phyloP scores from a whole-genome alignment of 169 alveolate genomes.

The Eimeria acervulina region DNA sequence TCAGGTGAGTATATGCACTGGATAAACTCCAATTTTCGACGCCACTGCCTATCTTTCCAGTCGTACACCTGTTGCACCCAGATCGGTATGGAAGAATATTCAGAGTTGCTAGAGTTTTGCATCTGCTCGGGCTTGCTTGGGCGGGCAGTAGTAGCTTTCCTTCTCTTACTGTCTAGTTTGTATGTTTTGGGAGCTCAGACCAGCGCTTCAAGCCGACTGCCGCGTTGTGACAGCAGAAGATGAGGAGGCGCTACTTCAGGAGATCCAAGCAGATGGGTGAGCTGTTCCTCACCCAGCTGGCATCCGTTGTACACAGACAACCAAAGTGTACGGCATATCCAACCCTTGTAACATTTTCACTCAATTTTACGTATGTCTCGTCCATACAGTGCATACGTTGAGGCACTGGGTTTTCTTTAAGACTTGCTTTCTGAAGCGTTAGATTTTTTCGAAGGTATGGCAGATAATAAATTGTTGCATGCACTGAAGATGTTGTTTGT shows the following conservation, averaged over 20 bases:
- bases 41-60: not conserved
- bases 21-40: not conserved
- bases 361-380: no score
- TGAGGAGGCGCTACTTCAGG: slow-evolving; percentile 42
- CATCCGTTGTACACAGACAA: not conserved
- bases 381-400: no score
- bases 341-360: not conserved
- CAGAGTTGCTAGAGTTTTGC: no score
- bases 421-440: not conserved
- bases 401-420: not conserved
- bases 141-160: not conserved
- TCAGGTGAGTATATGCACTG: slow-evolving; percentile 1
- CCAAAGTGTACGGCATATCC: not conserved
- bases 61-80: no score
- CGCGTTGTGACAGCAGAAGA: slow-evolving; percentile 43
- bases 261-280: slow-evolving; percentile 73
- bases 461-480: no score
- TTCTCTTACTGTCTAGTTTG: not conserved
- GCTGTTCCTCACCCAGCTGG: not conserved
- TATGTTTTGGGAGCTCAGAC: slow-evolving; percentile 5
- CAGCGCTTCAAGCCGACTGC: slow-evolving; percentile 60
- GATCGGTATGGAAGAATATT: not conserved
- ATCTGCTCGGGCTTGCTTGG: not conserved
- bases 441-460: not conserved
- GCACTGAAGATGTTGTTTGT: not conserved